Evolutionary conservation across 257 asterid genomes (phyloP), one percentile per base, ranked within the genome.

Genomic region (Oldenlandia corymbosa): DNA sequence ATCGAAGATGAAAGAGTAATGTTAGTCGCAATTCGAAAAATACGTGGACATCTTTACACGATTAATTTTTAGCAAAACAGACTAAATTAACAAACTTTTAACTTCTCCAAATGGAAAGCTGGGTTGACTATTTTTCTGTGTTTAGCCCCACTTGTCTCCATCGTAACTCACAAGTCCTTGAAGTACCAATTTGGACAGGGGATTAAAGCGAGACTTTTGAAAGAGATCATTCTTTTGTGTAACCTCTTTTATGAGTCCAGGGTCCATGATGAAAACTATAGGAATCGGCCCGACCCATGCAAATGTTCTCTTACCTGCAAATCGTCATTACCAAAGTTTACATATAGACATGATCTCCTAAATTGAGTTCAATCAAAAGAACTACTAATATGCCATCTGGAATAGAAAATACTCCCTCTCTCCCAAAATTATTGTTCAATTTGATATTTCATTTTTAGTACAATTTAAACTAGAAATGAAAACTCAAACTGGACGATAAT

Each of bases 261-360:
- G 55, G 2, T 83, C 78, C 3, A 73, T 68, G 46, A 83, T 36
- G 5, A 75, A 48, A 7, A 75, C 72, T 2, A 57, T 1, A 2
- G 87, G 83, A n/a, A 14, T 73, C n/a, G 83, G 76, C 0, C 90
- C 90, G 4, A 67, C 24, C 90, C 90, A 81, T 14, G 55, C 2
- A 18, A 74, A 81, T 3, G 70, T 63, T 18, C 66, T 74, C 21
- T 67, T 67, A 58, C 90, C 87, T 81, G 75, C 50, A 5, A 46
- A 46, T 60, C 42, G 18, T 55, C 53, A 47, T 55, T 17, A 30
- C 17, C 37, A 3, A 55, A 31, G 24, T 11, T 8, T 7, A 55
- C 26, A 30, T 3, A 34, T 31, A 3, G 8, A 14, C 28, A 27
- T 27, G 31, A 30, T 8, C 16, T 28, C 60, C 13, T 14, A 11